Evolutionary conservation across 345 rosid genomes (phyloP), one percentile per base, ranked within the genome.

Genomic region (Geranium rotundifolium): DNA sequence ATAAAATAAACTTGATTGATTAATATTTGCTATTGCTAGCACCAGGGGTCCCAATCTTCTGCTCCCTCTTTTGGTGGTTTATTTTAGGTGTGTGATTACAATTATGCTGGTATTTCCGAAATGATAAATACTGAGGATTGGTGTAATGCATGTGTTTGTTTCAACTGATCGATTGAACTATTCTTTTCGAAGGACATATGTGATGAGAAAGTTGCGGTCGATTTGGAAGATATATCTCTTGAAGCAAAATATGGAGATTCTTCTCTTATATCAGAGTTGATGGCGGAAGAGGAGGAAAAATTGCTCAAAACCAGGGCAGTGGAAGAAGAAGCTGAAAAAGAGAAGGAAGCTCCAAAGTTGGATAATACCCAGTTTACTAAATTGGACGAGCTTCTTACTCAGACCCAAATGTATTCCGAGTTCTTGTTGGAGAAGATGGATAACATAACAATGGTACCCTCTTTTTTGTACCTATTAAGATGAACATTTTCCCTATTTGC

Each of bases 401-500:
- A 88, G 75, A 83, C 97, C 18, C 82, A 88, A 75, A 69, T 88
- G 46, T 93, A 83, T 69, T 65, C 97, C 3, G 89, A 90, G 79
- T 88, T 90, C 65, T 79, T 93, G 66, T 77, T 86, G 67, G 99
- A 93, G 74, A 85, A 88, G 75, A 93, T 93, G 89, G 97, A 88
- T 17, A 83, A 86, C 69, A 88, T 88, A 34, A 82, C 91, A 19
- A 58, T 60, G 37, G 97, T 93, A 86, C 58, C 17, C 60, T 61
- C 70, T 63, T 58, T 56, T 19, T n/a, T n/a, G 19, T 23, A 31
- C 37, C 37, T 7, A 31, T 31, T 31, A 31, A 31, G 37, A 31
- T 31, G 37, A 31, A 31, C 4, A 2, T 31, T 31, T 7, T 58
- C 50, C 23, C 34, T 71, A 30, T 10, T 60, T 56, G 1, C 54